Conservation (phyloP, 2,329 filamentous ascomycete species). For the Colletotrichum aenigma region DNA sequence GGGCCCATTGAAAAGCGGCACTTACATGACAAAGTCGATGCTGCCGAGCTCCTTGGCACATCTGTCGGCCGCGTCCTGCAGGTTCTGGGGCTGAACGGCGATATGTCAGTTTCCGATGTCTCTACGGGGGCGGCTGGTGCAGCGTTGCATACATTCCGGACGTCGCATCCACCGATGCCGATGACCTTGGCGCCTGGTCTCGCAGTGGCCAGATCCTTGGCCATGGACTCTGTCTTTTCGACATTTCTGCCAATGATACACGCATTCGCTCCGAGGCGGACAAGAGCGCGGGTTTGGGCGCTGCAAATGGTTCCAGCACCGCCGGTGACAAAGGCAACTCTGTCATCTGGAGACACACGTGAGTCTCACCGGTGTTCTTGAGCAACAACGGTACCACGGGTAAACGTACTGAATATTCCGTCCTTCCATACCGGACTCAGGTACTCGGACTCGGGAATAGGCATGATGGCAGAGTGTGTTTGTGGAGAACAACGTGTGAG, state of each 20-base stretch:
- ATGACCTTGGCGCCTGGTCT: conserved; percentile 83
- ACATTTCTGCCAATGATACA: conserved; percentile 92
- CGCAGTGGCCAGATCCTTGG: conserved; percentile 80
- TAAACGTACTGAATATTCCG: conserved; percentile 76
- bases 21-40: conserved; percentile 92
- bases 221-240: conserved; percentile 83
- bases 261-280: conserved; percentile 89
- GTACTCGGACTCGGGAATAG: conserved; percentile 74
- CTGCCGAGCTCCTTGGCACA: conserved; percentile 83
- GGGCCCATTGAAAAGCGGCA: conserved; percentile 1
- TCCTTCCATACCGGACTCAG: conserved; percentile 86
- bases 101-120: background rate
- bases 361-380: conserved; percentile 9
- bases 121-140: background rate
- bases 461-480: conserved; percentile 50
- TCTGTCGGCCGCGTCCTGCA: conserved; percentile 76
- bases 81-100: conserved; percentile 56
- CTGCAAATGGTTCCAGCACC: conserved; percentile 94
- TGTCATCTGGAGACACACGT: conserved; percentile 62
- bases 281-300: conserved; percentile 88
- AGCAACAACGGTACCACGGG: background rate
- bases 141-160: conserved; percentile 64
- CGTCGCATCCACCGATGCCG: conserved; percentile 81
- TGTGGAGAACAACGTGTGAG: background rate
- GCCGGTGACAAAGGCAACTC: conserved; percentile 94